phyloP scores from a whole-genome alignment of 2,329 filamentous ascomycete genomes.

The Pseudogymnoascus sp. region DNA sequence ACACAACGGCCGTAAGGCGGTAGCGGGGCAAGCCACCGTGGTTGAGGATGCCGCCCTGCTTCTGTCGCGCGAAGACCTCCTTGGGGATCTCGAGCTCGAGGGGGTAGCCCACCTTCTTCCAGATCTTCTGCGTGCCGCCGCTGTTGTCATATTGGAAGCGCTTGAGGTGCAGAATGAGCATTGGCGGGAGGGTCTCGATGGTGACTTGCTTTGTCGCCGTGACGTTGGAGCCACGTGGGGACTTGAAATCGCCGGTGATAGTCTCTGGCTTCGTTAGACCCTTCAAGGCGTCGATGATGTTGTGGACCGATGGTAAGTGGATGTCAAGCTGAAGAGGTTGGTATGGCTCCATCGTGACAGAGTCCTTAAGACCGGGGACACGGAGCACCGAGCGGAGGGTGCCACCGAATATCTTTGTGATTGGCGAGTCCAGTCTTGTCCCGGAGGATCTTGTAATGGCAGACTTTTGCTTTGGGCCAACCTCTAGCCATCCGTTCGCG shows the following conservation, averaged over 20 bases:
- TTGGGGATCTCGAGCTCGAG: conserved; percentile 88
- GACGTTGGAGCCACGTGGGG: conserved; percentile 65
- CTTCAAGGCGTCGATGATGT: conserved; percentile 85
- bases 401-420: conserved; percentile 92
- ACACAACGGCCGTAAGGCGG: conserved; percentile 80
- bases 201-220: conserved; percentile 88
- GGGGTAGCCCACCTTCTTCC: conserved; percentile 96
- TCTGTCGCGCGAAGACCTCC: conserved; percentile 74
- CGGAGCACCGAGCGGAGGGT: conserved; percentile 82
- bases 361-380: conserved; percentile 79
- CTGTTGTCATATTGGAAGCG: conserved; percentile 91
- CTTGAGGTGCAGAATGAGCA: conserved; percentile 91
- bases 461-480: conserved; percentile 83
- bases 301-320: conserved; percentile 74
- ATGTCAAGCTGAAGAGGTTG: conserved; percentile 94
- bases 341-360: conserved; percentile 87
- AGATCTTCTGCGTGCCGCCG: conserved; percentile 89
- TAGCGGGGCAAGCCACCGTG: conserved; percentile 73
- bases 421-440: conserved; percentile 64
- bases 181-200: conserved; percentile 82
- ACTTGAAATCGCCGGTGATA: conserved; percentile 76
- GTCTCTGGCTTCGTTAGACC: conserved; percentile 76
- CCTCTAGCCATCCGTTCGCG: conserved; percentile 80
- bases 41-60: conserved; percentile 55
- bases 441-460: conserved; percentile 83